Base-by-base conservation (phyloP, 148 eudicot species). In the Vaccinium myrtillus region DNA sequence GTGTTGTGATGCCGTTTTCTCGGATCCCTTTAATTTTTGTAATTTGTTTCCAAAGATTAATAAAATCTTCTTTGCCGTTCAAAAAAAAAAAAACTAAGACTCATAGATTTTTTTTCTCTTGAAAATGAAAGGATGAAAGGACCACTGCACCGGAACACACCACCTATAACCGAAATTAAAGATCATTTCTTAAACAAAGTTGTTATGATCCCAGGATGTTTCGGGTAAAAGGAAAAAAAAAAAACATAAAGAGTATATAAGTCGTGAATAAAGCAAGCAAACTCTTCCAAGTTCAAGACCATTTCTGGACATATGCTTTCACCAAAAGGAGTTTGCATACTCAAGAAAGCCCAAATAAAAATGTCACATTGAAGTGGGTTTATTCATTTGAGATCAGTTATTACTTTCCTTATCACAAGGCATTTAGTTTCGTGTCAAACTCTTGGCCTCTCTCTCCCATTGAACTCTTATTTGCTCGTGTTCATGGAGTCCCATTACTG, bases 121-220 rank as follows among this genome's bases (percentile, higher is more conserved):
- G 83, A 97, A 84, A 87, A 97, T 90, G 90, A 97, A 97, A 75
- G 99, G 99, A 90, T 95, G 96, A 84, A 97, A 95, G 76, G 98
- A 93, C 98, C 98, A 97, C 99, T 97, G 93, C 94, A 93, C 53
- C 73, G 81, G n/a, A 76, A 84, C 25, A 87, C 51, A 43, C 58
- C 55, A 63, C 46, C 54, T 27, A 65, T 1, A 3, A 82, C 36
- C 0, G 36, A 32, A 32, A 32, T 32, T 32, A 32, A 32, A 32
- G 36, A 32, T 32, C 36, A 58, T 58, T 58, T 58, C 2, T 19
- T 18, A 58, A 58, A 58, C n/a, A 1, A 18, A 1, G 63, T 58
- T 58, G n/a, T 58, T 58, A 58, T 18, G 63, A 58, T 58, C 63
- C 63, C 0, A 58, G 63, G n/a, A 58, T 58, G 63, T 58, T 58